Evolutionary conservation across 78 protist genomes (phyloP).

Genomic region (Cavenderia fasciculata): DNA sequence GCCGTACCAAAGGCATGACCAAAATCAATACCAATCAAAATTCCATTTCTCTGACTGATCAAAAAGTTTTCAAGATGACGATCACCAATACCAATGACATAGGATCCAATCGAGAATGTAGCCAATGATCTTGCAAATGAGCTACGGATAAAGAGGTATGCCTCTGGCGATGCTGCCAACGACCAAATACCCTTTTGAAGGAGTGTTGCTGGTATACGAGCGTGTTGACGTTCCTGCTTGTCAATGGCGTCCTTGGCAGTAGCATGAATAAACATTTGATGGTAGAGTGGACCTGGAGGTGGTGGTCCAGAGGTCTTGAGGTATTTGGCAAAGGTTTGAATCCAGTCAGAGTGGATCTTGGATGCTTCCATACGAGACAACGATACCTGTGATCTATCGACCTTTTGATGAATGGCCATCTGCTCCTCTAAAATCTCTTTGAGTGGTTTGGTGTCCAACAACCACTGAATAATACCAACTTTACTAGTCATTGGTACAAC

Average conservation of each 20-base stretch:
- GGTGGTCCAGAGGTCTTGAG: constrained; percentile 5
- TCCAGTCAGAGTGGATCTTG: constrained; percentile 73
- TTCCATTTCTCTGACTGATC: constrained; percentile 80
- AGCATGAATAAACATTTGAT: constrained; percentile 68
- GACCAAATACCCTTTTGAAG: constrained; percentile 74
- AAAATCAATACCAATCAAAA: constrained; percentile 95
- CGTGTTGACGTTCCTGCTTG: constrained; percentile 43
- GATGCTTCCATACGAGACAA: constrained; percentile 54
- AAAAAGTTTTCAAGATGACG: constrained; percentile 94
- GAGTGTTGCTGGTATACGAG: constrained; percentile 30
- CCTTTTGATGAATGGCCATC: constrained; percentile 35
- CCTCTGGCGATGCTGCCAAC: constrained; percentile 71
- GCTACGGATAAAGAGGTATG: constrained; percentile 71
- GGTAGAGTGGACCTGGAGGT: constrained; percentile 53
- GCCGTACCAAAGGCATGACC: constrained; percentile 98
- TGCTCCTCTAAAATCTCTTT: constrained; percentile 72
- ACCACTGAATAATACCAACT: constrained; percentile 96
- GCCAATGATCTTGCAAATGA: constrained; percentile 86
- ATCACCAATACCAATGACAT: constrained; percentile 96
- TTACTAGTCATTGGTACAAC: constrained; percentile 90
- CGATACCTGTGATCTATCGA: constrained; percentile 27
- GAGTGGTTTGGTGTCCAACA: constrained; percentile 82
- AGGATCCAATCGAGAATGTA: constrained; percentile 73
- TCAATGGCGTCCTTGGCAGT: constrained; percentile 23
- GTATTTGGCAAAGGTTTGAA: constrained; percentile 38